These are phyloP conservation scores for Phellopilus nigrolimitatus DNA, from an alignment of 1,284 basidiomycete genomes.

Conservation along the genomic window DNA sequence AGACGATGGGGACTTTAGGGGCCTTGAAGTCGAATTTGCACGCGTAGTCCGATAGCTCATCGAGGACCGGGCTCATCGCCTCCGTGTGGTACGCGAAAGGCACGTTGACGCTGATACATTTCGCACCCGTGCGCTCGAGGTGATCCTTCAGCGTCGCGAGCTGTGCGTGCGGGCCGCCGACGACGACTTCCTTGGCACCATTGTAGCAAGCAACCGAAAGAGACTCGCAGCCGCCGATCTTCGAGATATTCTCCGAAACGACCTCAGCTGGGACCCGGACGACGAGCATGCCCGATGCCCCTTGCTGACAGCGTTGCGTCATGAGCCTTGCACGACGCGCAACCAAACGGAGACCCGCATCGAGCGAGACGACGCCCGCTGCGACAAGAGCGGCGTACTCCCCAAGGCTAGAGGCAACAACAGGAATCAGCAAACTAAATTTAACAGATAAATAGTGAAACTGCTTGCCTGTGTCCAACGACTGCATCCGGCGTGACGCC, in stretches of 20 bases:
- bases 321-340: constrained; percentile 54
- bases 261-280: constrained; percentile 37
- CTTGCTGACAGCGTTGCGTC: constrained; percentile 39
- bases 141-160: constrained; percentile 39
- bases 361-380: constrained; percentile 49
- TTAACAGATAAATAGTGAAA: constrained; percentile 2
- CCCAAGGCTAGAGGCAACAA: constrained; percentile 57
- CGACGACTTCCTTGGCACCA: constrained; percentile 48
- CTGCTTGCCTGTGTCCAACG: constrained; percentile 59
- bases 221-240: constrained; percentile 31
- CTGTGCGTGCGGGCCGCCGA: constrained; percentile 46
- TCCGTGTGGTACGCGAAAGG: constrained; percentile 62
- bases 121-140: constrained; percentile 34
- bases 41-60: constrained; percentile 40
- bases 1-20: constrained; percentile 53
- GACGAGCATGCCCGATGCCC: constrained; percentile 55
- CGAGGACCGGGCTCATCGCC: constrained; percentile 53
- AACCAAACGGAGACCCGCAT: constrained; percentile 54
- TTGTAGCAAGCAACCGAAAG: constrained; percentile 60
- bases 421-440: constrained; percentile 4
- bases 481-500: constrained; percentile 53
- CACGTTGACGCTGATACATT: constrained; percentile 42
- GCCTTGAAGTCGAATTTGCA: constrained; percentile 35
- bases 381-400: constrained; percentile 65
- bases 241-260: constrained; percentile 34